Evolutionary conservation across 2,329 filamentous ascomycete genomes (phyloP).

Genomic region (Trichoderma endophyticum): DNA sequence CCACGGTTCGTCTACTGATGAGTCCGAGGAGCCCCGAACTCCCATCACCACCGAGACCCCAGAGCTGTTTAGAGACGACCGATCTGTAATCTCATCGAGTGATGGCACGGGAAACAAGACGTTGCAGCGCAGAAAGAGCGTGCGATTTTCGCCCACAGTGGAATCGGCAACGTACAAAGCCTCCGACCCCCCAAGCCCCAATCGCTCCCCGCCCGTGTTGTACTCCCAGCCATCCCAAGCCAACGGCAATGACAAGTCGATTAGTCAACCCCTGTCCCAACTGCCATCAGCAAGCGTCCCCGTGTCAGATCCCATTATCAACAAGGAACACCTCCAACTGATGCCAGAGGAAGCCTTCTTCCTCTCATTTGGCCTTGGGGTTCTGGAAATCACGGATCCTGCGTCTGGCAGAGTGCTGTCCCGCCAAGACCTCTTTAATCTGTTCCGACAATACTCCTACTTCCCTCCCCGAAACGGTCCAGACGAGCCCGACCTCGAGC

Average conservation of each 20-base stretch:
- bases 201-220: slow-evolving; percentile 28
- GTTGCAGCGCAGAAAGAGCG: slow-evolving; percentile 56
- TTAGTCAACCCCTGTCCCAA: slow-evolving; percentile 3
- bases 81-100: slow-evolving; percentile 21
- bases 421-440: slow-evolving; percentile 55
- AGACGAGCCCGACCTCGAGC: slow-evolving; percentile 46
- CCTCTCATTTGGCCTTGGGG: slow-evolving; percentile 75
- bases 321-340: slow-evolving; percentile 84
- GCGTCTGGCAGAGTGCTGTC: slow-evolving; percentile 45
- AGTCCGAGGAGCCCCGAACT: slow-evolving; percentile 9
- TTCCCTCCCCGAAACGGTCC: slow-evolving; percentile 55
- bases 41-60: slow-evolving; percentile 18
- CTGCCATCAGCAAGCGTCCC: neutral
- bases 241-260: slow-evolving; percentile 23
- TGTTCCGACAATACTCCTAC: slow-evolving; percentile 68
- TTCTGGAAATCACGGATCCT: slow-evolving; percentile 60
- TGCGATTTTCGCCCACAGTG: slow-evolving; percentile 66
- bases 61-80: neutral
- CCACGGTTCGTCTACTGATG: slow-evolving; percentile 11
- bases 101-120: slow-evolving; percentile 25
- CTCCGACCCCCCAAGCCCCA: slow-evolving; percentile 51
- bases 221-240: slow-evolving; percentile 21
- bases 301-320: slow-evolving; percentile 32
- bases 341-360: slow-evolving; percentile 91
- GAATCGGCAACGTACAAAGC: slow-evolving; percentile 60